Conservation (phyloP, 169 alveolate species). For the Plasmodium chabaudi region DNA sequence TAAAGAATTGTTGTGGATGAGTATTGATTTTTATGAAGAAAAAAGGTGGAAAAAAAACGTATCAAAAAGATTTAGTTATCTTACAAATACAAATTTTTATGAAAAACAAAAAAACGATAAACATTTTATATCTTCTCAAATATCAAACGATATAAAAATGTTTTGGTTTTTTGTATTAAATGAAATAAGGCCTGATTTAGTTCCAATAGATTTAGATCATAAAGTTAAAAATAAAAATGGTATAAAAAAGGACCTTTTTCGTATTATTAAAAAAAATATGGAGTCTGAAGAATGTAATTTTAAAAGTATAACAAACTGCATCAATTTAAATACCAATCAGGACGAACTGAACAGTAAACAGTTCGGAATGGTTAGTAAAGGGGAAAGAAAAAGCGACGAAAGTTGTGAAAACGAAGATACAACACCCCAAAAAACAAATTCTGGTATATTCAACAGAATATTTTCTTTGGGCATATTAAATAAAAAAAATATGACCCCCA, state of each 20-base stretch:
- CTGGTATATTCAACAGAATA: too few species aligned
- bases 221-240: conserved; percentile 56
- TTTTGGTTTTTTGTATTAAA: conserved; percentile 76
- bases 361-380: background rate
- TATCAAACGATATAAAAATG: conserved; percentile 75
- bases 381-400: too few species aligned
- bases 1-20: conserved; percentile 86
- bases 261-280: conserved; percentile 31
- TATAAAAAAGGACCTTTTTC: conserved; percentile 42
- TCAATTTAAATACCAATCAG: background rate
- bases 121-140: conserved; percentile 75
- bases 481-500: conserved; percentile 1
- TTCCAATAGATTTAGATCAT: conserved; percentile 70
- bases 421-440: too few species aligned
- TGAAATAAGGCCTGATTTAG: conserved; percentile 76
- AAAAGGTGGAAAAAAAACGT: conserved; percentile 85
- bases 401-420: too few species aligned
- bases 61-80: conserved; percentile 80
- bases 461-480: background rate
- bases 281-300: conserved; percentile 32
- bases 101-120: conserved; percentile 72
- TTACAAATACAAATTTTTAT: conserved; percentile 78
- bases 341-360: background rate
- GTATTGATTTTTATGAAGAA: conserved; percentile 86
- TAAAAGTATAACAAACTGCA: background rate